Evolutionary conservation across 345 rosid genomes (phyloP).

Genomic region (Draba incana): DNA sequence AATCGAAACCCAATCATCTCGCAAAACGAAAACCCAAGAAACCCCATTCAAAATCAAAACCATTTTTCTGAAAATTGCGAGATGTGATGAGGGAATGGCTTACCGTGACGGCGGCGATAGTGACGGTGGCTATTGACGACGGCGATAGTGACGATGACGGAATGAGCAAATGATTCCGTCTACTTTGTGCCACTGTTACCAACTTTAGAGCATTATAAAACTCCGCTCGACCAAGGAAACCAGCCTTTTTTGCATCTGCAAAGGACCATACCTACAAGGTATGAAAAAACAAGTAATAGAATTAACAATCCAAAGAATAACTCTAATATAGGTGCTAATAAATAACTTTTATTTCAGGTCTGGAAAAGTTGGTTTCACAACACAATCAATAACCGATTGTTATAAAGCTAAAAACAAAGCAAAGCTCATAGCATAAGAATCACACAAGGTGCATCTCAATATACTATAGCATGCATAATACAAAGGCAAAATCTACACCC

Average conservation of each 20-base stretch:
- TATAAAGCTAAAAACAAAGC: background rate
- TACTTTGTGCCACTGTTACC: constrained; percentile 93
- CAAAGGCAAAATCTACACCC: background rate
- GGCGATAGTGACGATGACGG: too few relatives aligned
- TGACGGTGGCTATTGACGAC: too few relatives aligned
- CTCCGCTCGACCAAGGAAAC: constrained; percentile 87
- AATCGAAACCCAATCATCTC: too few relatives aligned
- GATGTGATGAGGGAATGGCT: too few relatives aligned
- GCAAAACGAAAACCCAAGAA: too few relatives aligned
- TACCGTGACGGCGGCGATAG: too few relatives aligned
- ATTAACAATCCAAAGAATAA: constrained; percentile 24
- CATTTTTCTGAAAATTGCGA: too few relatives aligned
- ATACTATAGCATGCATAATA: constrained; percentile 1
- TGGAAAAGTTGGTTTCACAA: constrained; percentile 43
- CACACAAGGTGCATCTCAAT: constrained; percentile 12
- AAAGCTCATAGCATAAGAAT: constrained; percentile 11
- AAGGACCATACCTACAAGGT: constrained; percentile 73
- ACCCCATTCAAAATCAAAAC: too few relatives aligned
- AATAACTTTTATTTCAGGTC: constrained; percentile 70
- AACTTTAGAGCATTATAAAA: constrained; percentile 92
- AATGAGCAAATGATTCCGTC: constrained; percentile 47
- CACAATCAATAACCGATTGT: constrained; percentile 19
- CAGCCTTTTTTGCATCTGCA: constrained; percentile 84
- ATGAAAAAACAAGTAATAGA: background rate
- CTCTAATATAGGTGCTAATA: background rate